phyloP scores from a whole-genome alignment of 345 rosid species.

The Brassica carinata region DNA sequence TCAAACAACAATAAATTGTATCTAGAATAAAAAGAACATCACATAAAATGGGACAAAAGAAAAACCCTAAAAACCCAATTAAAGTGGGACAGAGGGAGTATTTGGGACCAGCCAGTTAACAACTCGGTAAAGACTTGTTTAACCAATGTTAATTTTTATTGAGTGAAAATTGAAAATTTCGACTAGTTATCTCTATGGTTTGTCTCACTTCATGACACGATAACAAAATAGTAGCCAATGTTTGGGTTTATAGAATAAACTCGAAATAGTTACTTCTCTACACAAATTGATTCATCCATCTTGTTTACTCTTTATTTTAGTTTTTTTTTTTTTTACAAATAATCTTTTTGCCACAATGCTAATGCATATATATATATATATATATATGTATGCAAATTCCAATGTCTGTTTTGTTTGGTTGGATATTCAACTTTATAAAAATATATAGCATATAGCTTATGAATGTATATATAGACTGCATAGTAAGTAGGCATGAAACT shows the following conservation, averaged over 20 bases:
- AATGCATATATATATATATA: neutral
- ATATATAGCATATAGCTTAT: neutral
- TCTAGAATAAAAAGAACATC: too few species aligned
- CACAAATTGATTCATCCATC: neutral
- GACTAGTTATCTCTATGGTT: neutral
- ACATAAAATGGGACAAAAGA: too few species aligned
- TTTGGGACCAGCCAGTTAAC: constrained; percentile 7
- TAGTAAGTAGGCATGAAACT: too few species aligned
- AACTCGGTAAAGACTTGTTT: constrained; percentile 13
- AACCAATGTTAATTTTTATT: constrained; percentile 15
- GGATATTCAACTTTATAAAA: neutral
- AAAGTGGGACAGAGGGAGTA: too few species aligned
- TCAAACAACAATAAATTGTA: too few species aligned
- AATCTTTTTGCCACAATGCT: neutral
- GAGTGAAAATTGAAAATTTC: neutral
- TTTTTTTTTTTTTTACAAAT: neutral
- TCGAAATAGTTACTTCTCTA: neutral
- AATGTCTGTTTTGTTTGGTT: neutral
- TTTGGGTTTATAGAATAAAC: neutral
- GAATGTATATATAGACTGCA: neutral
- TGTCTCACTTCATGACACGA: neutral
- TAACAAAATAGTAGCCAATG: neutral
- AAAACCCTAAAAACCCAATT: too few species aligned
- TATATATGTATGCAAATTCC: neutral
- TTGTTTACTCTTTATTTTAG: neutral